phyloP scores from a whole-genome alignment of 371 early-diverging fungal species.

The Mortierella sp. region DNA sequence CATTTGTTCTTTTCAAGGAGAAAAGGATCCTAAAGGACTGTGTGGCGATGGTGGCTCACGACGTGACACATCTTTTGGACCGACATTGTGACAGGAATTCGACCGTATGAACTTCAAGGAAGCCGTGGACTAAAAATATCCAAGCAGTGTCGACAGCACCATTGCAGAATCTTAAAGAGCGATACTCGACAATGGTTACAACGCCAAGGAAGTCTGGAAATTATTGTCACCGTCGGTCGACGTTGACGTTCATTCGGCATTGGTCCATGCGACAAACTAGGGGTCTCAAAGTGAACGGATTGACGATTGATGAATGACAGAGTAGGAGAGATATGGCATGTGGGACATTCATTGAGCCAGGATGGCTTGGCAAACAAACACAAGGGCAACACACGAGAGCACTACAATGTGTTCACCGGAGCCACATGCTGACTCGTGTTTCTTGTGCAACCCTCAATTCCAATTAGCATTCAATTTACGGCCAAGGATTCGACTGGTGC shows the following conservation, averaged over 20 bases:
- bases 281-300: background rate
- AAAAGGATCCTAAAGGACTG: background rate
- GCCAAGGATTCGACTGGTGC: slow-evolving; percentile 79
- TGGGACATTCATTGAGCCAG: background rate
- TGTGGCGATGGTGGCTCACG: background rate
- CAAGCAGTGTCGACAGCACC: background rate
- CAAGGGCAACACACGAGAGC: slow-evolving; percentile 12
- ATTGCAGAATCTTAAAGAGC: background rate
- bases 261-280: background rate
- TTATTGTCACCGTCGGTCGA: too few relatives aligned
- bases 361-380: slow-evolving; percentile 42
- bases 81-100: background rate
- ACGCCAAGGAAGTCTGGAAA: too few relatives aligned
- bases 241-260: background rate
- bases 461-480: slow-evolving; percentile 76
- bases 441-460: background rate
- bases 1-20: background rate
- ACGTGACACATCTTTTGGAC: background rate
- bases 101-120: background rate
- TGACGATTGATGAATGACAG: too few relatives aligned
- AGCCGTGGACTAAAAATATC: background rate
- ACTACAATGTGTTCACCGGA: background rate
- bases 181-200: background rate
- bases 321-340: background rate
- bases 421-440: slow-evolving; percentile 6